Evolutionary conservation across 1,284 basidiomycete genomes (phyloP), one percentile per base, ranked within the genome.

Genomic region (Cutaneotrichosporon mucoides): DNA sequence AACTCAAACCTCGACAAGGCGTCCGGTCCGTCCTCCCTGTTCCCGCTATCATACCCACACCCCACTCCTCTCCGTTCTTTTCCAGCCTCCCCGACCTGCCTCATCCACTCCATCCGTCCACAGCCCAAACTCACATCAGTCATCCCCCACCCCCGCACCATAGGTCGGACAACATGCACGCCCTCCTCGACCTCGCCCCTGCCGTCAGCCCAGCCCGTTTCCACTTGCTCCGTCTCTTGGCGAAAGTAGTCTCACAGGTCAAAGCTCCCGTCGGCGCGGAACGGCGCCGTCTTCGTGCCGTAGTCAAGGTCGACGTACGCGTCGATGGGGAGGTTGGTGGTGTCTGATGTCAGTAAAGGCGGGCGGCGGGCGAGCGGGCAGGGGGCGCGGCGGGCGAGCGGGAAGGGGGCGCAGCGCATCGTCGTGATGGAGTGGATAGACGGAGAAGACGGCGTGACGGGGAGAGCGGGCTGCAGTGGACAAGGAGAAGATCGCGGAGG

Each of bases 211-310:
- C 24, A 24, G 24, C 24, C 24, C 24, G 24, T 24, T 24, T 24
- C 24, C 24, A 24, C 24, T 24, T 24, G 24, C 24, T 24, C 24
- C 24, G 34, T 10, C 6, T 36, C 10, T 46, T n/a, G n/a, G 4
- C 9, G 13, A 15, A 33, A 16, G 9, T 15, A 5, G 16, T 57
- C 73, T 48, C 53, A 73, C 73, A 76, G 35, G 34, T 65, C 62
- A 56, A 75, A 76, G 13, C 63, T 62, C 2, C 75, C 75, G 53
- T 75, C 73, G 38, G 62, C 61, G 33, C 61, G 65, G 44, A 76
- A 61, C 43, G 65, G 66, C 5, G 68, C 63, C 38, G 58, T 56
- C 43, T 50, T 50, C 6, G 59, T 58, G 3, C 71, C 71, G 45
- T 68, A 59, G 62, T 73, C 65, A 10, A 75, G 57, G 13, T 64